Evolutionary conservation across 768 basidiomycete genomes (phyloP).

Genomic region (Vararia minispora): DNA sequence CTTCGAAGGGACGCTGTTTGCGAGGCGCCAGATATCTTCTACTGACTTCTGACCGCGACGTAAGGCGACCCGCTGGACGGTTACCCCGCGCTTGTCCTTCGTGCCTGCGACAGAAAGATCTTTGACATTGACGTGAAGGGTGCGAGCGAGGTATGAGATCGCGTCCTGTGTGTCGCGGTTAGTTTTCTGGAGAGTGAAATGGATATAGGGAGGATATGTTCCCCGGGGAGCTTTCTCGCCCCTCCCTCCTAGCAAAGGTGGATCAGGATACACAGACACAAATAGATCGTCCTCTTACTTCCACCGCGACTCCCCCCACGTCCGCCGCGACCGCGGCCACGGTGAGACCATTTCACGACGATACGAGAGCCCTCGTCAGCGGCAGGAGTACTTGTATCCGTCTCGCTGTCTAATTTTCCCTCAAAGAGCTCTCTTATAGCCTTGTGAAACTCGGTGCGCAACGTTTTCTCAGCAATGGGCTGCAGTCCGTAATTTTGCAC

Average conservation of each 20-base stretch:
- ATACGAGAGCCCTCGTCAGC: slow-evolving; percentile 61
- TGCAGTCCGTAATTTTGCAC: slow-evolving; percentile 21
- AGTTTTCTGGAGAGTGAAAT: slow-evolving; percentile 94
- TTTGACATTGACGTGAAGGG: slow-evolving; percentile 64
- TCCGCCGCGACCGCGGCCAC: slow-evolving; percentile 37
- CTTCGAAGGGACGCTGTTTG: slow-evolving; percentile 54
- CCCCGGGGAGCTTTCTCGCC: slow-evolving; percentile 44
- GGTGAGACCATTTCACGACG: slow-evolving; percentile 64
- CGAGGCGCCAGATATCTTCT: slow-evolving; percentile 76
- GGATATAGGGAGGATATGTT: slow-evolving; percentile 78
- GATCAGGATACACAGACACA: background rate
- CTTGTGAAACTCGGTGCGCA: slow-evolving; percentile 75
- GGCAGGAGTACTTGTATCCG: slow-evolving; percentile 38
- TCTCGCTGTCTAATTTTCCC: slow-evolving; percentile 79
- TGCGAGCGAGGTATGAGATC: slow-evolving; percentile 66
- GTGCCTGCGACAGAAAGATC: slow-evolving; percentile 90
- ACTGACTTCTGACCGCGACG: slow-evolving; percentile 66
- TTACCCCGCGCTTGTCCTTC: slow-evolving; percentile 97
- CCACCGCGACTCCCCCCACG: slow-evolving; percentile 28
- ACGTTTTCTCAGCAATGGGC: slow-evolving; percentile 77
- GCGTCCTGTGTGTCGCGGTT: slow-evolving; percentile 98
- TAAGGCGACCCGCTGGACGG: slow-evolving; percentile 83
- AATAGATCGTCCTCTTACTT: slow-evolving; percentile 1
- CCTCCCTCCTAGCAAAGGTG: slow-evolving; percentile 14
- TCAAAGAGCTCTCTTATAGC: slow-evolving; percentile 68